Percentiles rank a stretch among this genome's conserved stretches.
Conservation (phyloP, 176 grass and related monocot species). For the Phragmites australis region DNA sequence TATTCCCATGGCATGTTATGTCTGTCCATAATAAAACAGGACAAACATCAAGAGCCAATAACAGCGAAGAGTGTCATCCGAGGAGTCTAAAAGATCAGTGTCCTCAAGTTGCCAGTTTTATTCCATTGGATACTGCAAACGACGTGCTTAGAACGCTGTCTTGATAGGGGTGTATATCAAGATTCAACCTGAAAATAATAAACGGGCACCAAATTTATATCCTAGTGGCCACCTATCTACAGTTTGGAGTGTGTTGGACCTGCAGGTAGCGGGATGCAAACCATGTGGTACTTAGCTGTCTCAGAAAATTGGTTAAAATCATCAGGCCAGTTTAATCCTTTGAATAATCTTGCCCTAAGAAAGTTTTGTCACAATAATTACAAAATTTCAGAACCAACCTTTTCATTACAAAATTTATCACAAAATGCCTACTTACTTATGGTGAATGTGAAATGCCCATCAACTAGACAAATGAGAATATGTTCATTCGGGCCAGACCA, state of each 20-base stretch:
- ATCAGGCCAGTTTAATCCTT: background rate
- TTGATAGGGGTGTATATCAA: background rate
- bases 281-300: background rate
- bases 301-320: background rate
- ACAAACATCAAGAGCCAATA: conserved; percentile 18
- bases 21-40: conserved; percentile 1
- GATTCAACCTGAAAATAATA: conserved; percentile 18
- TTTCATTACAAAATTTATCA: no score
- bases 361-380: no score
- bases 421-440: background rate
- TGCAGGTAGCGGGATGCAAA: background rate
- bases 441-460: background rate
- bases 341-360: background rate
- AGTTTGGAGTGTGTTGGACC: background rate
- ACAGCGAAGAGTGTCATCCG: conserved; percentile 20
- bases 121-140: conserved; percentile 18
- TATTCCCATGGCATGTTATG: background rate
- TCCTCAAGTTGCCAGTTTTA: conserved; percentile 29
- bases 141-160: conserved; percentile 25
- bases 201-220: background rate
- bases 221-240: background rate
- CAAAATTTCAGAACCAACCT: no score
- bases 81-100: conserved; percentile 5
- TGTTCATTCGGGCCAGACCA: background rate
- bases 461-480: background rate